A percentile compares a stretch with the other conserved stretches of the same genome.
Conservation (phyloP, 2,329 filamentous ascomycete genomes). For the Aspergillus japonicus region DNA sequence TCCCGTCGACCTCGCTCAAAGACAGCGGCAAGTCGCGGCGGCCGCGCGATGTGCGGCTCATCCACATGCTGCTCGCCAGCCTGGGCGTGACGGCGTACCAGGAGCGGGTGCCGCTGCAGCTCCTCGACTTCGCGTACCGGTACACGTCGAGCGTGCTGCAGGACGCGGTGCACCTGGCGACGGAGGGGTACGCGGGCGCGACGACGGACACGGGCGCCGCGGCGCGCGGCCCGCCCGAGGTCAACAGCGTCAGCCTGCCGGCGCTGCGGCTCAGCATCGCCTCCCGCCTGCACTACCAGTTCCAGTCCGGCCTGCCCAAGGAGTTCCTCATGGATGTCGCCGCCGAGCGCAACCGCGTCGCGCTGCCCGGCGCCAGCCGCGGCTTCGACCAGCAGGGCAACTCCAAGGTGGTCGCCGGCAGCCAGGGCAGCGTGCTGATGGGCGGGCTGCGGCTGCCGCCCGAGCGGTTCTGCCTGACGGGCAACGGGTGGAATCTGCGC, state of each 20-base stretch:
- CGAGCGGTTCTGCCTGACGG: constrained; percentile 62
- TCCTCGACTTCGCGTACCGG: constrained; percentile 54
- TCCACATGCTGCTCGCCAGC: constrained; percentile 52
- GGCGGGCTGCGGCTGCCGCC: constrained; percentile 60
- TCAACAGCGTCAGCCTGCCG: constrained; percentile 55
- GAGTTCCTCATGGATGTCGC: constrained; percentile 62
- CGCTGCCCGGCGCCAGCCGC: constrained; percentile 55
- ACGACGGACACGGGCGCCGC: constrained; percentile 32
- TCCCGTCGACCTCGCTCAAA: constrained; percentile 46
- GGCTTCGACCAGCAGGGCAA: constrained; percentile 40
- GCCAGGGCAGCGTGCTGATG: constrained; percentile 39
- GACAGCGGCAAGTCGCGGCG: constrained; percentile 49
- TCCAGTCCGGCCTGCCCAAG: constrained; percentile 59
- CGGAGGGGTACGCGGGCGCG: constrained; percentile 50
- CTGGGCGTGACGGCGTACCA: constrained; percentile 52
- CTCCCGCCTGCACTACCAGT: constrained; percentile 60
- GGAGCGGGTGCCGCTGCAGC: constrained; percentile 53
- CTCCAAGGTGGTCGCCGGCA: constrained; percentile 23
- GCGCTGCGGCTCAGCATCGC: constrained; percentile 62
- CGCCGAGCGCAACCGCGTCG: constrained; percentile 54
- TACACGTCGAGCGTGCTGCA: constrained; percentile 54
- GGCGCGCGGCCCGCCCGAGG: constrained; percentile 43
- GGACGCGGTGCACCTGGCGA: constrained; percentile 52
- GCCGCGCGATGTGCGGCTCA: constrained; percentile 51
- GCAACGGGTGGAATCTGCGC: constrained; percentile 56